A percentile compares a stretch with the other conserved stretches of the same genome.
Evolutionary conservation across 2,329 filamentous ascomycete species (phyloP).

Genomic region (Helotiales sp.): DNA sequence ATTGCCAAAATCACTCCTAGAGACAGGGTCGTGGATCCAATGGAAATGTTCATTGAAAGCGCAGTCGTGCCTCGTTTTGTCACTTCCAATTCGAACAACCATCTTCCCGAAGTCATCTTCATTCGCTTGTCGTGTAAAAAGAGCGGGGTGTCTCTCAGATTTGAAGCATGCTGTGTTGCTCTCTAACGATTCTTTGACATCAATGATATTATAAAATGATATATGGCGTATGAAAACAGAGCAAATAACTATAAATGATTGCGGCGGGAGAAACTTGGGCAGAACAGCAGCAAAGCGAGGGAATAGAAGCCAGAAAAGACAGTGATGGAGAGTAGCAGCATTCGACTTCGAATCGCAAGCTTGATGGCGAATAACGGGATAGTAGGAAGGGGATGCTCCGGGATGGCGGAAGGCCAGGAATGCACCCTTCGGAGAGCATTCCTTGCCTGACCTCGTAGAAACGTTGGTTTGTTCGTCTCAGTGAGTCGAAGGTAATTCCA

Average conservation of each 20-base stretch:
- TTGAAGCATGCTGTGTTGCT: too few relatives aligned
- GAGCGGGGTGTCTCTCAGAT: too few relatives aligned
- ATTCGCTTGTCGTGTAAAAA: not conserved
- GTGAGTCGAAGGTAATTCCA: not conserved
- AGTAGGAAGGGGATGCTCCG: not conserved
- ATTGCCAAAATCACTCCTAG: conserved; percentile 21
- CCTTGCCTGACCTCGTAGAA: conserved; percentile 6
- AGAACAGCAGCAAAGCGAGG: not conserved
- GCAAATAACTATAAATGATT: too few relatives aligned
- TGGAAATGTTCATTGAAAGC: not conserved
- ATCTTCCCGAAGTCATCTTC: not conserved
- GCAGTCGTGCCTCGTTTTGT: not conserved
- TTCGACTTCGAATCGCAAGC: not conserved
- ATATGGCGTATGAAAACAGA: too few relatives aligned
- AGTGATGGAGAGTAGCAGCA: not conserved
- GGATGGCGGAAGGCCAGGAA: conserved; percentile 7
- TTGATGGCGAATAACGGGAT: not conserved
- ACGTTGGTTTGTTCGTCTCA: not conserved
- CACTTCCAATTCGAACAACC: not conserved
- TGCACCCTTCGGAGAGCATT: conserved; percentile 15
- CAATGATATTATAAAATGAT: too few relatives aligned
- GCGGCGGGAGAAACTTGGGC: too few relatives aligned
- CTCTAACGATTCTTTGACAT: too few relatives aligned
- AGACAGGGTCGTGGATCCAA: conserved; percentile 14
- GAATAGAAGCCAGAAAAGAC: too few relatives aligned